Percentiles rank a stretch among this genome's conserved stretches.
Evolutionary conservation across 2,329 filamentous ascomycete species (phyloP).

Genomic region (Alternaria arborescens): DNA sequence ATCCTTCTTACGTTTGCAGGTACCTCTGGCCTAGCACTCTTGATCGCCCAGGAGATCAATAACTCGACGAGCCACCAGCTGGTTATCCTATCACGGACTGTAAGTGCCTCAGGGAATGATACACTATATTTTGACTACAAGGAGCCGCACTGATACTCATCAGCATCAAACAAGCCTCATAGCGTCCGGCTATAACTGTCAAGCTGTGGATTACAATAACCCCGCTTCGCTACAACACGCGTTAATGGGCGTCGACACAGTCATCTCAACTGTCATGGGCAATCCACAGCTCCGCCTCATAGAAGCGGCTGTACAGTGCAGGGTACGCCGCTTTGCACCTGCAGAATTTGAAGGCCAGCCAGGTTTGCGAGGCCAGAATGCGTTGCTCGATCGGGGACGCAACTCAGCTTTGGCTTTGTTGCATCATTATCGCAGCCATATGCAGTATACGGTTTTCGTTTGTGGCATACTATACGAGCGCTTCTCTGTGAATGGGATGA

Average conservation of each 20-base stretch:
- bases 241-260: slow-evolving; percentile 75
- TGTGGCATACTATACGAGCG: slow-evolving; percentile 81
- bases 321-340: slow-evolving; percentile 75
- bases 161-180: slow-evolving; percentile 65
- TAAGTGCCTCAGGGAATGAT: slow-evolving; percentile 48
- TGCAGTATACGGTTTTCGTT: slow-evolving; percentile 74
- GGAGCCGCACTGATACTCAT: slow-evolving; percentile 17
- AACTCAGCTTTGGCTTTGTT: slow-evolving; percentile 66
- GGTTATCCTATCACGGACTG: slow-evolving; percentile 73
- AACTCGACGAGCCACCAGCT: slow-evolving; percentile 71
- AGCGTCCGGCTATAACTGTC: slow-evolving; percentile 69
- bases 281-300: slow-evolving; percentile 74
- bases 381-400: slow-evolving; percentile 69
- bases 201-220: slow-evolving; percentile 72
- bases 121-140: neutral
- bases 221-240: slow-evolving; percentile 67
- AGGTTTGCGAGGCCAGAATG: slow-evolving; percentile 61
- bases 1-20: slow-evolving; percentile 44
- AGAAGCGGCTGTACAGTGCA: slow-evolving; percentile 70
- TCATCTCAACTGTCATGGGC: slow-evolving; percentile 77
- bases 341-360: slow-evolving; percentile 78
- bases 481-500: slow-evolving; percentile 73
- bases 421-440: slow-evolving; percentile 63
- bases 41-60: slow-evolving; percentile 67
- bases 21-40: slow-evolving; percentile 66